These are phyloP conservation scores for Porodaedalea pini DNA, from an alignment of 1,284 basidiomycete genomes.

Conservation along the genomic window DNA sequence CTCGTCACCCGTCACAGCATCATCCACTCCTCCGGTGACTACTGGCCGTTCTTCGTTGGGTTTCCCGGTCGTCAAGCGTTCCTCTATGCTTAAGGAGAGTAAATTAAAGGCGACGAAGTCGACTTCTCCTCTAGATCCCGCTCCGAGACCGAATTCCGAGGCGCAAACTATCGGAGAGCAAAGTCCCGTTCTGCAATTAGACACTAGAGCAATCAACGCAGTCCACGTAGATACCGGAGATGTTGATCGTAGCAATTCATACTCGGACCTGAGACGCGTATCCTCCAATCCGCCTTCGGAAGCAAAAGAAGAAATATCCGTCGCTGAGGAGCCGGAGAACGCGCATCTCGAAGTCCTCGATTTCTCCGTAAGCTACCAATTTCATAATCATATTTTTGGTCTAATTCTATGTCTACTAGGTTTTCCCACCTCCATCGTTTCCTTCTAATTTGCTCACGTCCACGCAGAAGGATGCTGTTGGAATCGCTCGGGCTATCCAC, in stretches of 20 bases:
- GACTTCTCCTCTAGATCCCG: neutral
- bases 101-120: neutral
- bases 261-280: neutral
- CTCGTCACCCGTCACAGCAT: neutral
- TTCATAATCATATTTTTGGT: neutral
- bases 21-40: neutral
- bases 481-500: slow-evolving; percentile 18
- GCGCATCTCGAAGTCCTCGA: neutral
- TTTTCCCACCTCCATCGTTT: slow-evolving; percentile 36
- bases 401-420: slow-evolving; percentile 4
- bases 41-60: slow-evolving; percentile 10
- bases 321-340: neutral
- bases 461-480: slow-evolving; percentile 29
- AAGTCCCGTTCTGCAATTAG: neutral
- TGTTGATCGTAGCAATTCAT: neutral
- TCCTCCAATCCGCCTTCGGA: neutral
- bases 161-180: neutral
- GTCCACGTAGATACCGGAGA: neutral
- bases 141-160: neutral
- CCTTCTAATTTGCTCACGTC: slow-evolving; percentile 38
- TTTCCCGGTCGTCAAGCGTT: slow-evolving; percentile 20
- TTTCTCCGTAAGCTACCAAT: neutral
- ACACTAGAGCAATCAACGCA: neutral
- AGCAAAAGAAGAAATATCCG: neutral
- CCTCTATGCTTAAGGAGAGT: slow-evolving; percentile 5